Evolutionary conservation across 2,329 filamentous ascomycete species (phyloP), one percentile per base, ranked within the genome.

Genomic region (Paracoccidioides lutzii): DNA sequence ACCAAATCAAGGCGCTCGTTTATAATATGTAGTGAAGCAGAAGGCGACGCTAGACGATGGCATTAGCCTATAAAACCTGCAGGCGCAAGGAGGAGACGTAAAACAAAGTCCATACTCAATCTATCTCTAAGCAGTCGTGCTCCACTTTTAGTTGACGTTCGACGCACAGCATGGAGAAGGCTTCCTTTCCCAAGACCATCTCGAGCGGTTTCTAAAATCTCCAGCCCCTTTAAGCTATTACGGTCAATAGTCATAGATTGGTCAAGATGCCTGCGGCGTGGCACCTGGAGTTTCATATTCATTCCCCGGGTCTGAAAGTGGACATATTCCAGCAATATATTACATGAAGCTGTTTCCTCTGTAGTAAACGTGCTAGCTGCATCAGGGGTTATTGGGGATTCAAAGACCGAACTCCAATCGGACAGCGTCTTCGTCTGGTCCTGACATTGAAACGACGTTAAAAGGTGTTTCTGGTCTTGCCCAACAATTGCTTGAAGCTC

Each of bases 231-330:
- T 72, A 98, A 79, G 61, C 87, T 96, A 65, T 90, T 95, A 66
- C 86, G 90, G 73, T 98, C 93, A 61, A 98, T 94, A 52, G 75
- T 80, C 88, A 98, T 93, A 60, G 86, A 83, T 59, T 94, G 82
- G 65, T 87, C 77, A 53, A 81, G 78, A 61, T 87, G 82, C 61
- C 88, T 81, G 57, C 88, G 84, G 40, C 84, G 74, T 2, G 93
- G 93, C 46, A 88, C 83, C 67, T 94, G 90, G 43, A 98, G 78
- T 68, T 87, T 89, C 73, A 95, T 82, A 64, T 81, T 83, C 54
- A 84, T 75, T 15, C 88, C 88, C 63, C 87, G 86, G 15, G 97
- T 75, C 53, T 89, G 83, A 62, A 85, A 81, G 58, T 82, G 81
- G 54, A 95, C 85, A 69, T 97, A 98, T 63, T 88, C 81, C 10